phyloP scores from a whole-genome alignment of 805 yeast species.

The Cyberlindnera nakhonratchasimensis region DNA sequence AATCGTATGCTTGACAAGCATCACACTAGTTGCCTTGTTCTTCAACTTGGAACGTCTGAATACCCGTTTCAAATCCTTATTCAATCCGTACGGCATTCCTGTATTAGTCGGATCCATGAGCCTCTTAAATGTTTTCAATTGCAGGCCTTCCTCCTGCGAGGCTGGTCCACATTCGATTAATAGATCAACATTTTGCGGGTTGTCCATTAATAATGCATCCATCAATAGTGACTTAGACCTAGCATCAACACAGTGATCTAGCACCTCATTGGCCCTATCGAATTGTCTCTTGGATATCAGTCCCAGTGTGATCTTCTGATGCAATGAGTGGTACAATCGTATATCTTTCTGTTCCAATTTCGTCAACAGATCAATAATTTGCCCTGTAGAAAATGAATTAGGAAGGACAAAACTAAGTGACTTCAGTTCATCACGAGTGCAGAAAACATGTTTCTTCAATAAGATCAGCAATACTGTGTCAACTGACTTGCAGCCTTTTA shows the following conservation, averaged over 20 bases:
- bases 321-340: constrained; percentile 8
- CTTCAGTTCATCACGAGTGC: constrained; percentile 4
- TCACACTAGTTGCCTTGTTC: constrained; percentile 7
- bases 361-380: constrained; percentile 6
- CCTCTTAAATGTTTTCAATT: constrained; percentile 7
- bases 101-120: constrained; percentile 3
- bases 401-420: constrained; percentile 4
- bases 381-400: constrained; percentile 3
- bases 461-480: background rate
- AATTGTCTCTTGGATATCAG: constrained; percentile 2
- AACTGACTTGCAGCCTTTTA: constrained; percentile 6
- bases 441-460: background rate
- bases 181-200: constrained; percentile 3
- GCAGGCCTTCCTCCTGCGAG: constrained; percentile 2
- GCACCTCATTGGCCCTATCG: background rate
- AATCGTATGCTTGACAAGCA: constrained; percentile 10
- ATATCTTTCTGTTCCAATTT: background rate
- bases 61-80: constrained; percentile 2
- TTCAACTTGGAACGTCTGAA: constrained; percentile 1
- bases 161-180: background rate
- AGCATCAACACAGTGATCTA: constrained; percentile 1
- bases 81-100: constrained; percentile 7
- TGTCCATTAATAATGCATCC: constrained; percentile 4
- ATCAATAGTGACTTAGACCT: constrained; percentile 7
- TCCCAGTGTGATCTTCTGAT: constrained; percentile 10